Evolutionary conservation across 192 early-diverging fungal genomes (phyloP).

Genomic region (Thamnidium elegans): DNA sequence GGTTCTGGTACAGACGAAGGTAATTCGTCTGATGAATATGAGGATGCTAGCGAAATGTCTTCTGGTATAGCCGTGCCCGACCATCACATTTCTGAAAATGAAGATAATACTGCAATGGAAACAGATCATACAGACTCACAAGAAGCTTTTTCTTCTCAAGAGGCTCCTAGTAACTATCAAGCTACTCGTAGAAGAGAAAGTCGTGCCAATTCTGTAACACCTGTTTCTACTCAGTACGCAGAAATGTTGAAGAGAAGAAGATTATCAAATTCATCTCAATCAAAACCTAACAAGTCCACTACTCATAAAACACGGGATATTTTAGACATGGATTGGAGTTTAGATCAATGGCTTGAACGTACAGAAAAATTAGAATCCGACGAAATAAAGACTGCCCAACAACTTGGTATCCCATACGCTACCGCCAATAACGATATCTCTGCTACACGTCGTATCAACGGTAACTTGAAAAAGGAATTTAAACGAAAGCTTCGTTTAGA

Average conservation of each 20-base stretch:
- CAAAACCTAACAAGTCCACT: background rate
- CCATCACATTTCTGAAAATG: background rate
- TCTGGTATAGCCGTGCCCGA: background rate
- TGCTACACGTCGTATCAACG: background rate
- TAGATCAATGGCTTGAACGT: conserved; percentile 23
- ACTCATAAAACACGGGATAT: conserved; percentile 18
- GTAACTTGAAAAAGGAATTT: conserved; percentile 37
- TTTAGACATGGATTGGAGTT: conserved; percentile 26
- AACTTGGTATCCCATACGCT: conserved; percentile 10
- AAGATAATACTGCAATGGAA: background rate
- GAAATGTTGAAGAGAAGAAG: conserved; percentile 4
- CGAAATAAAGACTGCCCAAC: conserved; percentile 9
- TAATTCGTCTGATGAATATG: background rate
- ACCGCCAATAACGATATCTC: background rate
- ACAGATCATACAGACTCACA: no score
- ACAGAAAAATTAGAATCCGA: conserved; percentile 19
- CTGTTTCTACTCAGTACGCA: background rate
- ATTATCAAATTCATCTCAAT: conserved; percentile 8
- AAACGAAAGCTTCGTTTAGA: conserved; percentile 70
- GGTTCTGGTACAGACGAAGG: background rate
- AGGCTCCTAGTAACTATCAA: no score
- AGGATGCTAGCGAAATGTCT: conserved; percentile 1
- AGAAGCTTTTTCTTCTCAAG: no score
- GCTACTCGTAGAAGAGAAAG: no score
- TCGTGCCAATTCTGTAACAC: no score